Evolutionary conservation across 495 filamentous ascomycete genomes (phyloP).

Genomic region (Aspergillus diversus): DNA sequence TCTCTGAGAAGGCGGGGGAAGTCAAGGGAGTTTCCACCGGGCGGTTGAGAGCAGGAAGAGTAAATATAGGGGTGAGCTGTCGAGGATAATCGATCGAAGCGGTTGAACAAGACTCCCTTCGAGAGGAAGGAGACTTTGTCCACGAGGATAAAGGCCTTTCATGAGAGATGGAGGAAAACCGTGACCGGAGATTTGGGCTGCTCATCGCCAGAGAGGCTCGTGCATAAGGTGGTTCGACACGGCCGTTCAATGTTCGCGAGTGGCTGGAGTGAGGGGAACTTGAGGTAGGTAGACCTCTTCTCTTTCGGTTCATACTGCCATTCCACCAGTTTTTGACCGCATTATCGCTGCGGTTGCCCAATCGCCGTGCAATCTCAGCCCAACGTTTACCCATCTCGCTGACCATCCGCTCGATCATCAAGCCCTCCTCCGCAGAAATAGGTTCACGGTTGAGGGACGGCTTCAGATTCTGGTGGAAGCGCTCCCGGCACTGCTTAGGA

Average conservation of each 20-base stretch:
- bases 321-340: conserved; percentile 99
- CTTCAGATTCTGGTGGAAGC: conserved; percentile 95
- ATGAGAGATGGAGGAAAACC: conserved; percentile 34
- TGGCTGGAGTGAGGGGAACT: conserved; percentile 28
- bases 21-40: conserved; percentile 66
- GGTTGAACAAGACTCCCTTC: conserved; percentile 35
- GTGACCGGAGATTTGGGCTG: conserved; percentile 38
- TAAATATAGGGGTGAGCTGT: conserved; percentile 50
- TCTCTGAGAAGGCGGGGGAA: conserved; percentile 66
- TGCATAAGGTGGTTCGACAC: conserved; percentile 46
- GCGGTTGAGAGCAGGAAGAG: conserved; percentile 48
- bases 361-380: conserved; percentile 89
- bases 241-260: conserved; percentile 42
- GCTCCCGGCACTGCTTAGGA: conserved; percentile 94
- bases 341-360: conserved; percentile 93
- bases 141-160: conserved; percentile 35
- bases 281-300: conserved; percentile 48
- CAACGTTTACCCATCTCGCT: conserved; percentile 84
- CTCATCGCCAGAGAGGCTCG: conserved; percentile 37
- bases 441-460: conserved; percentile 87
- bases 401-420: conserved; percentile 80
- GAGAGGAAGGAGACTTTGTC: conserved; percentile 37
- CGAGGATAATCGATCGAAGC: conserved; percentile 38
- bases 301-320: conserved; percentile 83
- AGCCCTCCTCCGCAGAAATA: conserved; percentile 88